phyloP scores from a whole-genome alignment of 495 filamentous ascomycete genomes.

The Hypoxylon rickii region DNA sequence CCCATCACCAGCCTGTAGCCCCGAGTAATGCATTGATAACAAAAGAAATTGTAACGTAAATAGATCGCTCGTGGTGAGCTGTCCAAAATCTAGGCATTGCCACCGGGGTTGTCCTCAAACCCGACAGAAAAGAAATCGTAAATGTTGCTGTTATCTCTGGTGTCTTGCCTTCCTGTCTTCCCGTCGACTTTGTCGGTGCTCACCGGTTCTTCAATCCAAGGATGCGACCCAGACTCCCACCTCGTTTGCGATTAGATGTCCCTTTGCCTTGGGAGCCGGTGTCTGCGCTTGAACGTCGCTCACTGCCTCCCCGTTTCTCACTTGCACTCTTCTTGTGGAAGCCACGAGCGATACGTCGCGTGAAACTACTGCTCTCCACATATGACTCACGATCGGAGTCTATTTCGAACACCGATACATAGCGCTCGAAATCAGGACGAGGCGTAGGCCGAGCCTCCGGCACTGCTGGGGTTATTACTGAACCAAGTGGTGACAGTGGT shows the following conservation, averaged over 20 bases:
- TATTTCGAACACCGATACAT: constrained; percentile 37
- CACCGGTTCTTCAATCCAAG: constrained; percentile 27
- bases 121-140: constrained; percentile 1
- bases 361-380: constrained; percentile 29
- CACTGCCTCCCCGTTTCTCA: constrained; percentile 25
- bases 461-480: constrained; percentile 4
- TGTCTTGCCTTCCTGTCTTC: not conserved
- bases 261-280: constrained; percentile 10
- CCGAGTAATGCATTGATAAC: constrained; percentile 4
- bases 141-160: constrained; percentile 10
- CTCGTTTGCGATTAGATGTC: constrained; percentile 29
- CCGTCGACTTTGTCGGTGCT: not conserved
- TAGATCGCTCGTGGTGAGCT: not conserved
- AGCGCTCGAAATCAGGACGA: constrained; percentile 25
- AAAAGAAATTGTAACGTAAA: constrained; percentile 14
- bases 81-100: constrained; percentile 1
- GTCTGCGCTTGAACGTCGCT: constrained; percentile 12
- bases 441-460: not conserved
- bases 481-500: constrained; percentile 16
- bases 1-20: constrained; percentile 7
- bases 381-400: constrained; percentile 37
- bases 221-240: constrained; percentile 37
- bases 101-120: not conserved
- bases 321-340: constrained; percentile 39
- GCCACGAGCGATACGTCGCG: constrained; percentile 35